Percentiles rank a stretch among this genome's conserved stretches.
Conservation (phyloP, 768 basidiomycete species). For the Boletus reticulatus region DNA sequence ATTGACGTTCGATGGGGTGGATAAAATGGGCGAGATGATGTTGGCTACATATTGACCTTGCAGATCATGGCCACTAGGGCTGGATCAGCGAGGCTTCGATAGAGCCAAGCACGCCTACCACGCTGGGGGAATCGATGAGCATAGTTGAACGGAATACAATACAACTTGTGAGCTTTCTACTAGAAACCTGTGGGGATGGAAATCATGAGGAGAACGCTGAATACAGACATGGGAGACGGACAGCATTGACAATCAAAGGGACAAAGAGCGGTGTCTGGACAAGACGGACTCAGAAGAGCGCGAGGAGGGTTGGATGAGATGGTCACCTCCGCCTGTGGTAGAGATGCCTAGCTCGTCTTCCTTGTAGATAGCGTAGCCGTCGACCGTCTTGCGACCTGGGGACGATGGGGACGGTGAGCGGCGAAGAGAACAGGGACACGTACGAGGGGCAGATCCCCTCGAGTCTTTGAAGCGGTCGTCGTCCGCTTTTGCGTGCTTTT, state of each 20-base stretch:
- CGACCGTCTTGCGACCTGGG: conserved; percentile 73
- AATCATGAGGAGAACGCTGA: not conserved
- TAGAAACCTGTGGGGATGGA: conserved; percentile 27
- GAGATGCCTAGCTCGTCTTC: conserved; percentile 78
- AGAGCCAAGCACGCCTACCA: conserved; percentile 38
- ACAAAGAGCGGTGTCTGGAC: conserved; percentile 74
- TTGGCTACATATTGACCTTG: conserved; percentile 68
- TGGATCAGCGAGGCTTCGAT: conserved; percentile 52
- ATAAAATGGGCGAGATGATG: conserved; percentile 28
- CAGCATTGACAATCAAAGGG: conserved; percentile 91
- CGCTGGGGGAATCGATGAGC: not conserved
- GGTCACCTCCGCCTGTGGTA: conserved; percentile 69
- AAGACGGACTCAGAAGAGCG: conserved; percentile 21
- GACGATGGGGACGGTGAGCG: conserved; percentile 6
- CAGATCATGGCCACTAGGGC: conserved; percentile 40
- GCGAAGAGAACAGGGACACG: conserved; percentile 38
- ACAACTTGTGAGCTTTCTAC: not conserved
- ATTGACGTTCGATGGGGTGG: conserved; percentile 22
- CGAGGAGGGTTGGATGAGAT: not conserved
- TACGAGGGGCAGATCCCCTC: conserved; percentile 68
- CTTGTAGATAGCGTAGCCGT: conserved; percentile 78
- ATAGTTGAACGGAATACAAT: too few relatives aligned
- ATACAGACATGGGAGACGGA: conserved; percentile 37
- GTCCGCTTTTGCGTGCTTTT: conserved; percentile 29
- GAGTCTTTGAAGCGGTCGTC: conserved; percentile 68